Base-by-base conservation (phyloP, 345 rosid species). In the Sonneratia caseolaris region DNA sequence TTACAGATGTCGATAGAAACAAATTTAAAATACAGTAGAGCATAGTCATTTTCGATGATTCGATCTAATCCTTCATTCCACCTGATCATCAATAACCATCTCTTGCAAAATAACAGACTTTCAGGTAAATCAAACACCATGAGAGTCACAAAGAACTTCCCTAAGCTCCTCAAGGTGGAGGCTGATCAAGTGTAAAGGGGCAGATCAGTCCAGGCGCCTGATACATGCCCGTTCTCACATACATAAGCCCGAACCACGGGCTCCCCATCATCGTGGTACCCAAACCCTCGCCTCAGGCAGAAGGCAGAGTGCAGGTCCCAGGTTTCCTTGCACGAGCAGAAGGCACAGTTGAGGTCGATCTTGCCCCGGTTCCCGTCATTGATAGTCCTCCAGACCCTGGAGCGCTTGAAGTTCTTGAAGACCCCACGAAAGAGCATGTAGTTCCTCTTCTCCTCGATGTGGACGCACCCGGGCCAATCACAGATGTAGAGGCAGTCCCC, bases 221-320 rank as follows among this genome's bases (percentile, higher is more conserved):
- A 90, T 71, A 92, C 96, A 76, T 95, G 98, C 4, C 98, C 98
- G 79, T 92, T 92, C 80, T 95, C 97, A 76, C 99, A 95, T 0
- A 92, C 97, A 82, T 83, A 95, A 74, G 99, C 99, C 77, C 99
- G 84, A 16, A 92, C 98, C 37, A 92, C 91, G 0, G 97, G 99
- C 71, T 95, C 98, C 0, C 98, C 98, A 55, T 95, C 98, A 5
- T 95, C 98, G 49, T 92, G 99, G 79, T 76, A 95, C 72, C 93
- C 94, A 10, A 79, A 89, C 18, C 72, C 83, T 75, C 97, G 78
- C 79, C 81, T 85, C 88, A 95, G 85, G 72, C 99, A 95, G 82
- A 92, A 95, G 18, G 98, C 87, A 2, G 98, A 87, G 73, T 86
- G 94, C 75, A 95, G 59, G 81, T 92, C 98, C 98, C 99, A 95